Percentiles rank a stretch among this genome's conserved stretches.
Evolutionary conservation across 202 grass and related monocot genomes (phyloP).

Genomic region (Digitaria exilis): DNA sequence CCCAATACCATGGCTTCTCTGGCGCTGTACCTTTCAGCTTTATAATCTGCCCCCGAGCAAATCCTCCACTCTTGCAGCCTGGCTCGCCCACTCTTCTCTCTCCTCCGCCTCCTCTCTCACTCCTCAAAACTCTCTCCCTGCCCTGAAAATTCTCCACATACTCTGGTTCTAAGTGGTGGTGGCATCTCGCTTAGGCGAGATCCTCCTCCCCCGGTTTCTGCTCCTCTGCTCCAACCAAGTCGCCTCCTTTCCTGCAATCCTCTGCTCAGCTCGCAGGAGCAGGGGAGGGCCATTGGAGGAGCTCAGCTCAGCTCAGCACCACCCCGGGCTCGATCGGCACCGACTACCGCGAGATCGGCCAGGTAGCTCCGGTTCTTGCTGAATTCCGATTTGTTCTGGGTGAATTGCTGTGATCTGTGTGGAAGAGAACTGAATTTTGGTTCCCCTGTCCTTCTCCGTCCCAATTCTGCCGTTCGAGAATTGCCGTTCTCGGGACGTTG

Average conservation of each 20-base stretch:
- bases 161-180: conserved; percentile 35
- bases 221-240: conserved; percentile 17
- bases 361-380: conserved; percentile 39
- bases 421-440: conserved; percentile 27
- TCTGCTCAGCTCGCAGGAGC: conserved; percentile 16
- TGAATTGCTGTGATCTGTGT: conserved; percentile 24
- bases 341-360: conserved; percentile 28
- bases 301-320: conserved; percentile 32
- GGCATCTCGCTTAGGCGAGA: conserved; percentile 48
- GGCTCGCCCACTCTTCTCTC: conserved; percentile 8
- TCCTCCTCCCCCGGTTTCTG: conserved; percentile 31
- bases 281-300: conserved; percentile 30
- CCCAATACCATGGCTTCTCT: conserved; percentile 52
- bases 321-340: conserved; percentile 31
- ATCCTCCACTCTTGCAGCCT: conserved; percentile 5
- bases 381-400: conserved; percentile 10
- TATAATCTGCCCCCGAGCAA: conserved; percentile 47
- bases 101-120: background rate
- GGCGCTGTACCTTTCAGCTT: conserved; percentile 58
- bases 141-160: conserved; percentile 38
- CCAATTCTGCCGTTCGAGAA: conserved; percentile 21
- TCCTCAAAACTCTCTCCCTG: conserved; percentile 42
- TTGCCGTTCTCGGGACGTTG: conserved; percentile 23
- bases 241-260: conserved; percentile 1
- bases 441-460: background rate